Evolutionary conservation across 805 yeast species (phyloP).

Genomic region (Teunomyces kruisii): DNA sequence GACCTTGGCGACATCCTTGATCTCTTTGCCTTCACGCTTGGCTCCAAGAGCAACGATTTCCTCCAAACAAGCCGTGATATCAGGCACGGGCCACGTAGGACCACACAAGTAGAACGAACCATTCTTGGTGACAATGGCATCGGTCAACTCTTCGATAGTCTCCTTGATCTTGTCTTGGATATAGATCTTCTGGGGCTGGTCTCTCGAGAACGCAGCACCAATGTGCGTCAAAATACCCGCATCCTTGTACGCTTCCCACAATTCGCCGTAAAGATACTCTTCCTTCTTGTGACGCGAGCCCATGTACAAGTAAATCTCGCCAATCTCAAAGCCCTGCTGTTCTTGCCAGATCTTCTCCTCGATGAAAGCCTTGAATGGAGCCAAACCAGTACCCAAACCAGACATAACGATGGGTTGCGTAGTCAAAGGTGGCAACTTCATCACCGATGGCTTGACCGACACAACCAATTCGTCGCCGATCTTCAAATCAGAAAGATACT

Average conservation of each 20-base stretch:
- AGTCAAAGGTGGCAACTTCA: constrained; percentile 89
- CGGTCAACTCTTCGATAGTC: constrained; percentile 67
- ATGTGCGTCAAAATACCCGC: constrained; percentile 91
- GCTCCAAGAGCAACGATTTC: constrained; percentile 79
- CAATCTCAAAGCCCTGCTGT: constrained; percentile 84
- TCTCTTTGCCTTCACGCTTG: constrained; percentile 53
- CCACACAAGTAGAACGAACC: constrained; percentile 97
- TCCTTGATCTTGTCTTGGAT: constrained; percentile 92
- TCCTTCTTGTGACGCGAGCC: constrained; percentile 96
- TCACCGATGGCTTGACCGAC: constrained; percentile 93
- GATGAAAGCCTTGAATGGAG: constrained; percentile 96
- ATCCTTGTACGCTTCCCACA: constrained; percentile 94
- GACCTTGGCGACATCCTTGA: constrained; percentile 70
- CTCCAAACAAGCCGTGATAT: constrained; percentile 84
- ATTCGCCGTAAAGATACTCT: constrained; percentile 93
- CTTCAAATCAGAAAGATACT: constrained; percentile 74
- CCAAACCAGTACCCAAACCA: constrained; percentile 96
- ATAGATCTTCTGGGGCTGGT: constrained; percentile 90
- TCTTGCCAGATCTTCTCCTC: constrained; percentile 95
- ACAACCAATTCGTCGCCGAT: constrained; percentile 88
- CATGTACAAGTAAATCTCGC: constrained; percentile 80
- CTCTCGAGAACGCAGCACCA: constrained; percentile 98
- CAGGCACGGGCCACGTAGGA: constrained; percentile 99
- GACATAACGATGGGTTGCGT: constrained; percentile 93
- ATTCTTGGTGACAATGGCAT: constrained; percentile 70